Evolutionary conservation across 306 rosid species (phyloP).

Genomic region (Ormosia semicastrata): DNA sequence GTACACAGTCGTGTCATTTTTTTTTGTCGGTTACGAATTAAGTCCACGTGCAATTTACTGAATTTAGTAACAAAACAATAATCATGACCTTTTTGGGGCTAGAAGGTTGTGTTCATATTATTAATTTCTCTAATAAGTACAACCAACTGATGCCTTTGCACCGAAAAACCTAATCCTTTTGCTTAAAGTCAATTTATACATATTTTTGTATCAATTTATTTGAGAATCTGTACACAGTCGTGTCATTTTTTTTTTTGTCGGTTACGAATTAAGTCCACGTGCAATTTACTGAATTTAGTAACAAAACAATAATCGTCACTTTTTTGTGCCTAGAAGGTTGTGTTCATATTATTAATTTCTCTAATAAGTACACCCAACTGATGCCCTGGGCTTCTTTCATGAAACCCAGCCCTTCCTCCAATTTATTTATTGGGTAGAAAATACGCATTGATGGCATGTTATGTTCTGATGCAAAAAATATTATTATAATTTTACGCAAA

Average conservation of each 20-base stretch:
- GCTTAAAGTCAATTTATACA: too few species aligned
- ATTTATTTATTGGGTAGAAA: too few species aligned
- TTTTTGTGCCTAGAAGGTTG: not conserved
- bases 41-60: not conserved
- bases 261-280: not conserved
- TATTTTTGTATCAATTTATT: too few species aligned
- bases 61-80: not conserved
- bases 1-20: not conserved
- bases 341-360: not conserved
- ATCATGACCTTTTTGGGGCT: not conserved
- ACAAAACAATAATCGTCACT: not conserved
- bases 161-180: too few species aligned
- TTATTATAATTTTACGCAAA: not conserved
- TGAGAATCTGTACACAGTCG: too few species aligned
- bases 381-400: not conserved
- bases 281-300: not conserved
- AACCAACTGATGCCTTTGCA: not conserved
- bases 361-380: not conserved
- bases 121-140: not conserved
- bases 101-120: not conserved
- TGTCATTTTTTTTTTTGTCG: too few species aligned
- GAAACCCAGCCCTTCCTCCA: not conserved
- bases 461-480: not conserved
- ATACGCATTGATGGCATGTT: too few species aligned
- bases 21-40: too few species aligned